Evolutionary conservation across 306 rosid species (phyloP).

Genomic region (Lathyrus tuberosus): DNA sequence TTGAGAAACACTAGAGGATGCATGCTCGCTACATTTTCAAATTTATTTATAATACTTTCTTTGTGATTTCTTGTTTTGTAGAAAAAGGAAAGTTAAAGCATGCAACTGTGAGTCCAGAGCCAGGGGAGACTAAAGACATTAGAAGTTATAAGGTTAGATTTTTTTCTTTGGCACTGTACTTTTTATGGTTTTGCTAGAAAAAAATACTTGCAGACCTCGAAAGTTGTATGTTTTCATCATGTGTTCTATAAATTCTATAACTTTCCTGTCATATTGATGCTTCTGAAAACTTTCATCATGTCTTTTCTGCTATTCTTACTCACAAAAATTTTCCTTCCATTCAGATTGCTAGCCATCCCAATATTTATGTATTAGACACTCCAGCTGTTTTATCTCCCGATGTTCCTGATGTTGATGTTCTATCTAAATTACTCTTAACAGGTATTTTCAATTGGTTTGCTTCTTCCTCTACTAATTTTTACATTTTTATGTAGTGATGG

Average conservation of each 20-base stretch:
- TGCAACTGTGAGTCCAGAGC: constrained; percentile 78
- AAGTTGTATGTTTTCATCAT: too few relatives aligned
- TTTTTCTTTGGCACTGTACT: constrained; percentile 12
- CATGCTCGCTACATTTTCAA: constrained; percentile 3
- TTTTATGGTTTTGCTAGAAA: too few relatives aligned
- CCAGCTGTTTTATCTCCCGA: constrained; percentile 76
- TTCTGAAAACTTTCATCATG: not conserved
- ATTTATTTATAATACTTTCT: constrained; percentile 19
- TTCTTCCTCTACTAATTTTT: constrained; percentile 27
- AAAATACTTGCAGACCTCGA: too few relatives aligned
- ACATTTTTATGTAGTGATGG: not conserved
- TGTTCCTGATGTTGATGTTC: constrained; percentile 58
- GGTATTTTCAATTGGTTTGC: constrained; percentile 50
- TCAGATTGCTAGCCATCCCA: constrained; percentile 97
- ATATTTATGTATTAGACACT: constrained; percentile 80
- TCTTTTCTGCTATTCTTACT: constrained; percentile 29
- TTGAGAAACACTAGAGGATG: constrained; percentile 20
- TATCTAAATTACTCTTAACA: constrained; percentile 77
- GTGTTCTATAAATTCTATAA: too few relatives aligned
- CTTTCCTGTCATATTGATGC: too few relatives aligned
- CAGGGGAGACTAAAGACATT: constrained; percentile 80
- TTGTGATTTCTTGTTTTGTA: constrained; percentile 38
- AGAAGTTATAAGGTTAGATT: constrained; percentile 76
- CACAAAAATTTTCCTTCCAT: constrained; percentile 30
- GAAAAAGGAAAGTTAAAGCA: constrained; percentile 90